phyloP scores from a whole-genome alignment of 768 basidiomycete genomes.

The Kwoniella europaea region DNA sequence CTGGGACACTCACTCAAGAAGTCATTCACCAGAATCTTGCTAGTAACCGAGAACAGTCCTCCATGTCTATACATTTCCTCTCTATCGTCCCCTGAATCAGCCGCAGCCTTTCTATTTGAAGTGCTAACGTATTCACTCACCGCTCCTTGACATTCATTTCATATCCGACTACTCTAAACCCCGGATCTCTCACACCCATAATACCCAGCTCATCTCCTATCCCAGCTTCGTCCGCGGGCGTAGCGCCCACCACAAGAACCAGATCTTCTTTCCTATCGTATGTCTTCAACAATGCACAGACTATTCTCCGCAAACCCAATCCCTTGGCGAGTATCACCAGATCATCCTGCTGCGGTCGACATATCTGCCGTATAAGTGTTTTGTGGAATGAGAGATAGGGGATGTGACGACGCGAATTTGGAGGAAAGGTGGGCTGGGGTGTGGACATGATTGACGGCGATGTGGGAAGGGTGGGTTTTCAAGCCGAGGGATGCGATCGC shows the following conservation, averaged over 20 bases:
- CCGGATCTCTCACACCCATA: conserved; percentile 87
- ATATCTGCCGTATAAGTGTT: conserved; percentile 57
- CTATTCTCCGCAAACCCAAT: conserved; percentile 76
- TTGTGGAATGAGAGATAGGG: conserved; percentile 59
- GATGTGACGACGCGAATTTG: conserved; percentile 43
- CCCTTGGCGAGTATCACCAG: conserved; percentile 81
- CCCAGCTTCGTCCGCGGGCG: conserved; percentile 82
- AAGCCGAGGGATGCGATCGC: neutral
- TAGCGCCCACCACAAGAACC: conserved; percentile 75
- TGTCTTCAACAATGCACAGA: conserved; percentile 87
- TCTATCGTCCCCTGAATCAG: conserved; percentile 59
- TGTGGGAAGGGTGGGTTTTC: neutral
- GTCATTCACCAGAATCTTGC: conserved; percentile 91
- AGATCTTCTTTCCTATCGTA: conserved; percentile 85
- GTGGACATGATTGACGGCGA: conserved; percentile 26
- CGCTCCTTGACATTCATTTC: conserved; percentile 80
- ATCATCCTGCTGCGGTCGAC: conserved; percentile 59
- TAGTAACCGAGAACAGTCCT: conserved; percentile 88
- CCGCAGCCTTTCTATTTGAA: neutral
- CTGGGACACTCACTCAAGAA: conserved; percentile 68
- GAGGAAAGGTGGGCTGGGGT: conserved; percentile 17
- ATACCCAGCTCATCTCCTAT: conserved; percentile 91
- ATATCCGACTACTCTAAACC: conserved; percentile 78
- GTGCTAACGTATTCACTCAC: conserved; percentile 60
- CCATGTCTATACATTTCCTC: conserved; percentile 85